Base-by-base conservation (phyloP, 2,329 filamentous ascomycete genomes). In the Sporothrix brasiliensis region DNA sequence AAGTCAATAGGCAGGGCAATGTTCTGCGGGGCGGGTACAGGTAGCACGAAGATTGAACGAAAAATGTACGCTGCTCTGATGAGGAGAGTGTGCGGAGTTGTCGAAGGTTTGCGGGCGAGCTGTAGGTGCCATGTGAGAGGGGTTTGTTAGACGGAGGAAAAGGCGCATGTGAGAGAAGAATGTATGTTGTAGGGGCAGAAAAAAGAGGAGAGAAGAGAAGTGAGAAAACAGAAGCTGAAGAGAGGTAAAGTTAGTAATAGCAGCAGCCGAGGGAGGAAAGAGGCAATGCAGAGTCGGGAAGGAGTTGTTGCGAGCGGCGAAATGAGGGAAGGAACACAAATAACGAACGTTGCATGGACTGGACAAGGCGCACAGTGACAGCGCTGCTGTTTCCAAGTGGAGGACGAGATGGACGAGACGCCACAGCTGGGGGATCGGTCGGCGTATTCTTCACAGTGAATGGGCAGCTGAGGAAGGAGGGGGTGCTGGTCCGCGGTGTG, bases 11-110 rank as follows among this genome's bases (percentile, higher is more conserved):
- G 34, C 34, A 68, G 54, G 39, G 47, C 44, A 21, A 56, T 44
- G 56, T 60, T 68, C 67, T 60, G 67, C 67, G 67, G 67, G 67
- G 53, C 67, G 24, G 41, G 41, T 27, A 49, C 53, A 60, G 27
- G 21, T 41, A 68, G 66, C 66, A 68, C 66, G 66, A 56, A 39
- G 39, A 49, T 56, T 9, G 52, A 56, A 47, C 66, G 66, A 34
- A 11, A 44, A 44, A 19, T 47, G 50, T n/a, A 21, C n/a, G 50
- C 50, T n/a, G 50, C 19, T 44, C 65, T 41, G 34, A 30, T 27
- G 67, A 69, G 67, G 67, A 61, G 27, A 52, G 56, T 41, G 44
- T 39, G 44, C 67, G n/a, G 66, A 49, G 66, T 14, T 41, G 39
- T 49, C 21, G 19, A 56, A n/a, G 34, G 34, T n/a, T 34, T 56